These are phyloP conservation scores for Drosera spatulata DNA, from an alignment of 179 eudicot genomes.

Conservation along the genomic window DNA sequence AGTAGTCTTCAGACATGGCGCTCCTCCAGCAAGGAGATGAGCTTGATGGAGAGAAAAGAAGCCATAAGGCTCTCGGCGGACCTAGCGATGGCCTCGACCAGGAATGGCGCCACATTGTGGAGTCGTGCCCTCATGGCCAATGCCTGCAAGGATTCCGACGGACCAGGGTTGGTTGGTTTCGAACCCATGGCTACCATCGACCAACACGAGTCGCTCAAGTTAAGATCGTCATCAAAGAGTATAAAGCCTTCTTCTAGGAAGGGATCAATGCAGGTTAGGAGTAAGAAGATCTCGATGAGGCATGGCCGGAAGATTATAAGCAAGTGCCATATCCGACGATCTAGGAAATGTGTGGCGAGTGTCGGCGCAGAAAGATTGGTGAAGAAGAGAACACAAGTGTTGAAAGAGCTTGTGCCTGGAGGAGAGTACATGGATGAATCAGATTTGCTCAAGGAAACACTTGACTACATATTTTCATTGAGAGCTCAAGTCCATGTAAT, in stretches of 20 bases:
- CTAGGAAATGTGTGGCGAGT: conserved; percentile 11
- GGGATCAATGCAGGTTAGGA: conserved; percentile 2
- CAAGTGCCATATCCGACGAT: conserved; percentile 9
- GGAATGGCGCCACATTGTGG: conserved; percentile 1
- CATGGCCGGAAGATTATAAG: conserved; percentile 6
- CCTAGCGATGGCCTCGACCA: conserved; percentile 3
- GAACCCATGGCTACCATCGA: too few relatives aligned
- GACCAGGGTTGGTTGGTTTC: not conserved
- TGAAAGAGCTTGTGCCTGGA: conserved; percentile 61
- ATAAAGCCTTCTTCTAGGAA: not conserved
- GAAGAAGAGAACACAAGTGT: conserved; percentile 45
- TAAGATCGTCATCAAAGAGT: too few relatives aligned
- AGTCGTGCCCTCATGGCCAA: conserved; percentile 1
- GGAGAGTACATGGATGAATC: conserved; percentile 57
- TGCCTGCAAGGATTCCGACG: not conserved
- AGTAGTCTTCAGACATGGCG: not conserved
- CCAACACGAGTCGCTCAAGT: too few relatives aligned
- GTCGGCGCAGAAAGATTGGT: conserved; percentile 44
- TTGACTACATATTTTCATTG: conserved; percentile 58
- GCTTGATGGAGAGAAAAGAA: not conserved
- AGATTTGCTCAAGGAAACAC: conserved; percentile 50
- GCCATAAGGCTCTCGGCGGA: conserved; percentile 1
- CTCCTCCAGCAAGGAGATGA: not conserved
- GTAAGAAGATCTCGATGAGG: conserved; percentile 26
- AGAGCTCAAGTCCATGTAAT: conserved; percentile 71